Evolutionary conservation across 1,284 basidiomycete species (phyloP).

Genomic region (Ustilago vetiveriae): DNA sequence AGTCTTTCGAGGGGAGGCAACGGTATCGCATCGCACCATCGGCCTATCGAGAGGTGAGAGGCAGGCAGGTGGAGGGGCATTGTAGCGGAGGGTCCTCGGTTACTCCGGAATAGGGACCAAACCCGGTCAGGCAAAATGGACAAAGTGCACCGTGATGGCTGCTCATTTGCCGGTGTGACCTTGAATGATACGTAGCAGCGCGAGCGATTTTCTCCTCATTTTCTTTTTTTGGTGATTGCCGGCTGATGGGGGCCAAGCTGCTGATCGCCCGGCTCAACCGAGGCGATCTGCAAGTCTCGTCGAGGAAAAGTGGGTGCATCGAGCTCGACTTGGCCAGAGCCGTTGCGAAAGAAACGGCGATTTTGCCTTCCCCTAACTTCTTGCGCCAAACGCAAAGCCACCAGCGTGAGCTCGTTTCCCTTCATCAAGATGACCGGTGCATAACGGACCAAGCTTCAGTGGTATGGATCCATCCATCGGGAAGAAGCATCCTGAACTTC

Average conservation of each 20-base stretch:
- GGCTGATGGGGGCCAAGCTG: not conserved
- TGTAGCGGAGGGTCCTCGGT: conserved; percentile 7
- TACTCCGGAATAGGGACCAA: not conserved
- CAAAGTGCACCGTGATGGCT: not conserved
- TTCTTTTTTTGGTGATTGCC: not conserved
- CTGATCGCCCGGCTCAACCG: conserved; percentile 20
- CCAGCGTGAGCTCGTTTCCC: too few species aligned
- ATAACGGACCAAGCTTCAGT: too few species aligned
- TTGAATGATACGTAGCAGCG: conserved; percentile 27
- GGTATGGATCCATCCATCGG: too few species aligned
- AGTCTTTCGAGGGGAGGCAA: too few species aligned
- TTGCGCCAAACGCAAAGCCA: not conserved
- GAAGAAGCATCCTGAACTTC: too few species aligned
- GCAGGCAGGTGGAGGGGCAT: not conserved
- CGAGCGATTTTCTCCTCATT: too few species aligned
- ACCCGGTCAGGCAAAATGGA: too few species aligned
- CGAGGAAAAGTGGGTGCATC: too few species aligned
- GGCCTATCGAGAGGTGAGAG: not conserved
- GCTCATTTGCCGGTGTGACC: conserved; percentile 7
- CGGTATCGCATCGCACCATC: too few species aligned
- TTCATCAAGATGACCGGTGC: too few species aligned
- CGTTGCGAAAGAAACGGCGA: too few species aligned
- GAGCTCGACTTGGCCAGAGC: too few species aligned
- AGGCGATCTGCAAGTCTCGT: not conserved
- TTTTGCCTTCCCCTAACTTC: not conserved